Base-by-base conservation (phyloP, 768 basidiomycete species). In the Termitomyces sp. region DNA sequence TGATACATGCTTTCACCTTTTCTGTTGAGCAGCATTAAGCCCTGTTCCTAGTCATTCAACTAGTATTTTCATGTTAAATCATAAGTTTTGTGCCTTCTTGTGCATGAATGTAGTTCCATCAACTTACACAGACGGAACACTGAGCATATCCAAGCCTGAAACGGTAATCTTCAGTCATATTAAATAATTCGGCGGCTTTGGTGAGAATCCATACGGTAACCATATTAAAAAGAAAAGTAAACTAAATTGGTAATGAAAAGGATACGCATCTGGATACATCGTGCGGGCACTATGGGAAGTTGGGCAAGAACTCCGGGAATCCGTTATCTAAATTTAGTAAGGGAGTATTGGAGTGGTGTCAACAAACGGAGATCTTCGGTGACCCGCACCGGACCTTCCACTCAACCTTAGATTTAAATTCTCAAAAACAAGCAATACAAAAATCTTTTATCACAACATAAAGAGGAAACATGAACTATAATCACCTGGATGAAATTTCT, bases 121-220 rank as follows among this genome's bases (percentile, higher is more conserved):
- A n/a, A n/a, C n/a, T n/a, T n/a, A n/a, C n/a, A n/a, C n/a, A n/a
- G n/a, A n/a, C n/a, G n/a, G n/a, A n/a, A n/a, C n/a, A n/a, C n/a
- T n/a, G n/a, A n/a, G n/a, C n/a, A n/a, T 36, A 48, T 37, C 53
- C 63, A 31, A 62, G 44, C 24, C 29, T 48, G 22, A 60, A 62
- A 3, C 28, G 42, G 34, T 53, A 62, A 36, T 57, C 50, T 13
- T 18, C 24, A 29, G 45, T 37, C 48, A 61, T 55, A 51, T 61
- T 56, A 18, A 28, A 44, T 42, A 54, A 51, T 2, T 58, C 55
- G 16, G 39, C 42, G 28, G 57, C 48, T 45, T 56, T 51, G n/a
- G 60, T 37, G 1, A 50, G 42, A 7, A 55, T 48, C 44, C 57
- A 50, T 56, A 20, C 26, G 31, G 55, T 55, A 36, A 39, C 37